These are phyloP conservation scores for Aspergillus awamori DNA, from an alignment of 2,329 filamentous ascomycete species.

Conservation along the genomic window DNA sequence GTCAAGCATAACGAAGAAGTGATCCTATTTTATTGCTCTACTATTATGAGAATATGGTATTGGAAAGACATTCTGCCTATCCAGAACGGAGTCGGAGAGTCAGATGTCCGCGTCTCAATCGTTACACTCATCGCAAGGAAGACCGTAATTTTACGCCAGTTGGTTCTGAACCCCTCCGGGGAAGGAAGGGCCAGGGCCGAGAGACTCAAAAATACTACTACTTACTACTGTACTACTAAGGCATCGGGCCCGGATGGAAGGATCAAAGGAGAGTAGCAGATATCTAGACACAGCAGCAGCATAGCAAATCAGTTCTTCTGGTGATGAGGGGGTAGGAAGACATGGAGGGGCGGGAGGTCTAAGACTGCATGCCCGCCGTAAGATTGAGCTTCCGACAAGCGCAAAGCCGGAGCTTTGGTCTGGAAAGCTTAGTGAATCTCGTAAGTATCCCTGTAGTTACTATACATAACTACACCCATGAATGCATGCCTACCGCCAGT, in stretches of 20 bases:
- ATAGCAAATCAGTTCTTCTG: neutral
- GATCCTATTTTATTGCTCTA: neutral
- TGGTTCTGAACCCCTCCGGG: neutral
- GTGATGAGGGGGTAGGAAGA: neutral
- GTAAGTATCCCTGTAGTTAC: neutral
- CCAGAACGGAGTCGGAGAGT: neutral
- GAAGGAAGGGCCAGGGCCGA: neutral
- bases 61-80: neutral
- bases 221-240: neutral
- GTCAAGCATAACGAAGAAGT: conserved; percentile 2
- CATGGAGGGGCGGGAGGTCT: conserved; percentile 15
- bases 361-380: neutral
- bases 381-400: neutral
- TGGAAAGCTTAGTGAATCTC: neutral
- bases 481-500: too few species aligned
- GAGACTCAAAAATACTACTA: neutral
- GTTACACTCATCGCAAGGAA: neutral
- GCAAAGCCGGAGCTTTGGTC: neutral
- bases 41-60: neutral
- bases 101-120: neutral
- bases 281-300: neutral
- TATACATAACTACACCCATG: too few species aligned
- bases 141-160: neutral
- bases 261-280: neutral
- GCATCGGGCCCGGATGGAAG: neutral